Percentiles rank a stretch among this genome's conserved stretches.
Conservation (phyloP, 805 yeast genomes). For the Starmerella geochares region DNA sequence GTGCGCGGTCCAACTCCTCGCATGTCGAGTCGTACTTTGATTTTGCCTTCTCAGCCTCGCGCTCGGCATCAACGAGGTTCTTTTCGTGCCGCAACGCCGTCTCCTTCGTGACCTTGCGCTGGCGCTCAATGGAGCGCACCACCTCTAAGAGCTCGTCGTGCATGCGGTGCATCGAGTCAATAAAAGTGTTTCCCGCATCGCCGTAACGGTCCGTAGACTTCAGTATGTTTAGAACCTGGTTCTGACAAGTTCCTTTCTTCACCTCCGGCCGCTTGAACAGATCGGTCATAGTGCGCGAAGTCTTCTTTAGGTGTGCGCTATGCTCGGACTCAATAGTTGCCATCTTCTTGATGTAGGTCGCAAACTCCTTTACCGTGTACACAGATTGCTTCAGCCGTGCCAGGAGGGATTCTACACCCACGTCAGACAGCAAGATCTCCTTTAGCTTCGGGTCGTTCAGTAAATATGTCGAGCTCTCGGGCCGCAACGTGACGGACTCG, state of each 20-base stretch:
- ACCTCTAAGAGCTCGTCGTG: conserved; percentile 71
- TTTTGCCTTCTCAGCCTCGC: conserved; percentile 81
- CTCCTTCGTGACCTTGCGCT: conserved; percentile 71
- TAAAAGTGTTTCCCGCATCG: conserved; percentile 64
- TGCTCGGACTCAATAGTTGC: conserved; percentile 72
- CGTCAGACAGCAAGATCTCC: conserved; percentile 33
- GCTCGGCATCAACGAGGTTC: conserved; percentile 72
- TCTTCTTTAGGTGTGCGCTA: conserved; percentile 60
- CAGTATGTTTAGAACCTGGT: conserved; percentile 56
- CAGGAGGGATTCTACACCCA: conserved; percentile 63
- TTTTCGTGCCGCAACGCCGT: conserved; percentile 73
- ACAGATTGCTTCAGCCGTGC: conserved; percentile 68
- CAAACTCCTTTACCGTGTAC: conserved; percentile 73
- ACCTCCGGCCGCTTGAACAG: conserved; percentile 40
- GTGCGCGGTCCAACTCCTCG: conserved; percentile 73
- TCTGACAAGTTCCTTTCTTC: conserved; percentile 56
- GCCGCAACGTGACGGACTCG: background rate
- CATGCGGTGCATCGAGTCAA: conserved; percentile 72
- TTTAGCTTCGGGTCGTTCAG: conserved; percentile 31
- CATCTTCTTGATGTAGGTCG: conserved; percentile 66
- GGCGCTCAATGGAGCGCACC: conserved; percentile 55
- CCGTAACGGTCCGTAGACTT: conserved; percentile 68
- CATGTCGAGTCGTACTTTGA: conserved; percentile 65
- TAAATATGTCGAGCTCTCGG: conserved; percentile 27
- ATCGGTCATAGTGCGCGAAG: conserved; percentile 47